Percentiles rank a stretch among this genome's conserved stretches.
phyloP scores from a whole-genome alignment of 78 protist species.

The Speleostelium caveatum region DNA sequence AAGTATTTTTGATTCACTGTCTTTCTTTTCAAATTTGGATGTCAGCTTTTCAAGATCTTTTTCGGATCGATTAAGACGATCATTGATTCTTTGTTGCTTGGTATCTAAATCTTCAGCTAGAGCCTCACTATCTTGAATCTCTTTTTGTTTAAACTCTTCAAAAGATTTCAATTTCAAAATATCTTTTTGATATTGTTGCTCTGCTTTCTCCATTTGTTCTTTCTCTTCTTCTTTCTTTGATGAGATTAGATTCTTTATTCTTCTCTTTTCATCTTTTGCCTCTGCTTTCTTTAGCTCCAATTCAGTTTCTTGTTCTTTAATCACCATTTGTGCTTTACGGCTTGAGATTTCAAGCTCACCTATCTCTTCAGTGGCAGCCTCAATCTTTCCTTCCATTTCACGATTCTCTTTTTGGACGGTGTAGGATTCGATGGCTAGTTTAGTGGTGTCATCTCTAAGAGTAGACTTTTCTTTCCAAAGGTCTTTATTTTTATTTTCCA shows the following conservation, averaged over 20 bases:
- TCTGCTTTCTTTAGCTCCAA: constrained; percentile 30
- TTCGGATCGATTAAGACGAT: background rate
- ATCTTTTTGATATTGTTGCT: background rate
- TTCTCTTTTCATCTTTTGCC: constrained; percentile 39
- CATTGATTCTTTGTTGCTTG: constrained; percentile 30
- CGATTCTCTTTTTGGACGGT: background rate
- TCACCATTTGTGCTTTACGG: background rate
- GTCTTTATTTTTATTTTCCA: constrained; percentile 5
- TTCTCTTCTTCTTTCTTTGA: constrained; percentile 23
- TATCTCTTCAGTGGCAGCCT: background rate
- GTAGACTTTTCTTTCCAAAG: constrained; percentile 19
- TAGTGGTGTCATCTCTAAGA: background rate
- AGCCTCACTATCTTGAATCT: background rate
- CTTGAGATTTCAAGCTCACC: background rate
- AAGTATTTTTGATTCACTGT: background rate
- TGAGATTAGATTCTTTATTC: constrained; percentile 9
- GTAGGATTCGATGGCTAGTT: background rate
- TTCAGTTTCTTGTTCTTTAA: constrained; percentile 23
- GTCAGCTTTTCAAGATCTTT: background rate
- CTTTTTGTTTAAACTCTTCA: constrained; percentile 24
- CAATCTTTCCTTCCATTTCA: background rate
- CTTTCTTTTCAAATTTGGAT: background rate
- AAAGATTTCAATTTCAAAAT: background rate
- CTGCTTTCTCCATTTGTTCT: background rate
- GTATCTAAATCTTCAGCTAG: constrained; percentile 12